phyloP scores from a whole-genome alignment of 805 yeast species.

The Candida dendrica region DNA sequence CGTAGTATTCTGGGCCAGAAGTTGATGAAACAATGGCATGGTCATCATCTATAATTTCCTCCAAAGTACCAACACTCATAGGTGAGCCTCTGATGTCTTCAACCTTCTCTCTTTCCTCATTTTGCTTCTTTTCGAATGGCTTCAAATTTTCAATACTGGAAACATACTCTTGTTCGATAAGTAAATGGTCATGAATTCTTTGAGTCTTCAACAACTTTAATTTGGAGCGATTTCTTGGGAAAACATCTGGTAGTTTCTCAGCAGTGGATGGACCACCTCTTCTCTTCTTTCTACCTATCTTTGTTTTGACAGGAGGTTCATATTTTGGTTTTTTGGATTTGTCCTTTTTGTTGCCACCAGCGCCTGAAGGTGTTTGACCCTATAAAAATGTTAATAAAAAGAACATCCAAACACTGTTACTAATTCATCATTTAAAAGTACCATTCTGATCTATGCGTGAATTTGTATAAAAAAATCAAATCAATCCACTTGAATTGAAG shows the following conservation, averaged over 20 bases:
- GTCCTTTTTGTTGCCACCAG: slow-evolving; percentile 44
- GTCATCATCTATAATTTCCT: slow-evolving; percentile 96
- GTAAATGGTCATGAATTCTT: slow-evolving; percentile 90
- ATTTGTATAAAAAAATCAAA: neutral
- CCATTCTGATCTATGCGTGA: neutral
- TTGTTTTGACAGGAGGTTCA: slow-evolving; percentile 96
- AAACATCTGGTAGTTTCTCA: slow-evolving; percentile 75
- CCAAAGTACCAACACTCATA: slow-evolving; percentile 92
- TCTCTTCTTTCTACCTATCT: slow-evolving; percentile 88
- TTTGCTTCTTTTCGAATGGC: slow-evolving; percentile 94
- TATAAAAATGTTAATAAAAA: slow-evolving; percentile 2
- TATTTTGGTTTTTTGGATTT: slow-evolving; percentile 90
- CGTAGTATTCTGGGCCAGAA: slow-evolving; percentile 96
- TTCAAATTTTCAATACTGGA: slow-evolving; percentile 90
- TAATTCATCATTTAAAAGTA: no score
- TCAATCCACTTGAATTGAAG: no score
- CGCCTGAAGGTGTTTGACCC: slow-evolving; percentile 53
- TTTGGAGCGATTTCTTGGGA: slow-evolving; percentile 91
- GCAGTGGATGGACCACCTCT: slow-evolving; percentile 85
- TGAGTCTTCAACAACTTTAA: slow-evolving; percentile 86
- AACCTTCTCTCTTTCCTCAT: slow-evolving; percentile 90
- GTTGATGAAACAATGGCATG: slow-evolving; percentile 96
- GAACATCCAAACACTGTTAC: neutral
- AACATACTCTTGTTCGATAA: slow-evolving; percentile 93
- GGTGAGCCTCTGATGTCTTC: slow-evolving; percentile 96